Evolutionary conservation across 2,329 filamentous ascomycete species (phyloP), one percentile per base, ranked within the genome.

Genomic region (Fusarium virguliforme): DNA sequence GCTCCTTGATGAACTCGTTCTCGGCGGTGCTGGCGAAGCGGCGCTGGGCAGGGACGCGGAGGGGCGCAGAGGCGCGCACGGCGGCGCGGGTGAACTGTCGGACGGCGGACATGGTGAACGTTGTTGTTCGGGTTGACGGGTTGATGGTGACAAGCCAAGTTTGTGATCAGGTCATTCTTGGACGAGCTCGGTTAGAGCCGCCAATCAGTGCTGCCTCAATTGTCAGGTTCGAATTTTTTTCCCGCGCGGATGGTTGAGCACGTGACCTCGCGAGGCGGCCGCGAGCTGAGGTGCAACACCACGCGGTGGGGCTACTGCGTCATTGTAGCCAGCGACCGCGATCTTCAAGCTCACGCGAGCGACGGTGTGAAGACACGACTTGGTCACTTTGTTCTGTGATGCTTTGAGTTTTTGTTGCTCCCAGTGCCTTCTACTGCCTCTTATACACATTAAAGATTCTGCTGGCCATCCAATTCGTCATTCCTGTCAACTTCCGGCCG

Each of bases 1-100:
- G 91, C 89, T 99, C 96, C 79, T 92, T 91, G 87, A 97, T 91
- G 89, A 98, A 99, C 79, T 91, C 90, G 85, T 97, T 98, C 86
- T 97, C 93, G 82, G 91, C 90, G 77, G 87, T 86, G 85, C 88
- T 91, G 80, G 90, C 91, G 78, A 94, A 87, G 77, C 91, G 91
- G 82, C 92, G 90, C 86, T 93, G 92, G 76, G 85, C 83, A 71
- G 86, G 82, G 71, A 82, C 83, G 78, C 89, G 89, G 75, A 90
- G 81, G 82, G 88, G 89, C 76, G 88, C 85, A 74, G 85, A 82
- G 75, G 89, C 83, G 83, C 91, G 91, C 85, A 90, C 89, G 73
- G 88, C 84, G 69, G 86, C 82, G 79, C 90, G 90, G 79, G 89
- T 78, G 73, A 90, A 79, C 75, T 86, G 85, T 81, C 90, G 89